phyloP scores from a whole-genome alignment of 2,329 filamentous ascomycete genomes.

The Pseudopyricularia cyperi region DNA sequence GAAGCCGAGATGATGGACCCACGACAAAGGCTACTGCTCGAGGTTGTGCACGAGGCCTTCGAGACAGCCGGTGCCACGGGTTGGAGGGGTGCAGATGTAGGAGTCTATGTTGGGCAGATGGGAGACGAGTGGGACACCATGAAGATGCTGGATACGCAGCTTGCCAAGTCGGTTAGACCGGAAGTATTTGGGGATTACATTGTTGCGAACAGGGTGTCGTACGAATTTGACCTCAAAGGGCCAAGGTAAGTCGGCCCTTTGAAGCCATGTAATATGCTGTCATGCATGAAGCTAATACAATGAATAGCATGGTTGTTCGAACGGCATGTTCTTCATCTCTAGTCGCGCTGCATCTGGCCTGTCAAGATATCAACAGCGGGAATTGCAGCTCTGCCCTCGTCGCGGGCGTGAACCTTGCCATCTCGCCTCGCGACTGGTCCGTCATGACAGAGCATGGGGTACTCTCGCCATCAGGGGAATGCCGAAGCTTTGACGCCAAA shows the following conservation, averaged over 20 bases:
- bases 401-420: conserved; percentile 21
- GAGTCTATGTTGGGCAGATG: conserved; percentile 10
- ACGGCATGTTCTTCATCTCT: conserved; percentile 27
- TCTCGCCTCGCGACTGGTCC: conserved; percentile 16
- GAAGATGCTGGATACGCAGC: background rate
- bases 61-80: conserved; percentile 10
- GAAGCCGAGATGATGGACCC: conserved; percentile 17
- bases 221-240: conserved; percentile 19
- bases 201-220: conserved; percentile 19
- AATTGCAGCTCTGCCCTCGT: conserved; percentile 19
- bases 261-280: background rate
- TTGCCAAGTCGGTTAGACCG: background rate
- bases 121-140: conserved; percentile 9
- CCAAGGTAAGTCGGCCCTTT: conserved; percentile 17
- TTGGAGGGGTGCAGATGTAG: conserved; percentile 9
- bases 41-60: conserved; percentile 6
- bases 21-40: conserved; percentile 5
- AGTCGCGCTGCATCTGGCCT: conserved; percentile 21
- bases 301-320: conserved; percentile 17
- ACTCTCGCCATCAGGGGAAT: conserved; percentile 18
- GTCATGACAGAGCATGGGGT: conserved; percentile 20
- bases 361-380: conserved; percentile 14
- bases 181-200: conserved; percentile 28
- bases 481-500: conserved; percentile 24
- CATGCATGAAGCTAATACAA: background rate